Conservation (phyloP, 169 alveolate species). For the Babesia bovis region DNA sequence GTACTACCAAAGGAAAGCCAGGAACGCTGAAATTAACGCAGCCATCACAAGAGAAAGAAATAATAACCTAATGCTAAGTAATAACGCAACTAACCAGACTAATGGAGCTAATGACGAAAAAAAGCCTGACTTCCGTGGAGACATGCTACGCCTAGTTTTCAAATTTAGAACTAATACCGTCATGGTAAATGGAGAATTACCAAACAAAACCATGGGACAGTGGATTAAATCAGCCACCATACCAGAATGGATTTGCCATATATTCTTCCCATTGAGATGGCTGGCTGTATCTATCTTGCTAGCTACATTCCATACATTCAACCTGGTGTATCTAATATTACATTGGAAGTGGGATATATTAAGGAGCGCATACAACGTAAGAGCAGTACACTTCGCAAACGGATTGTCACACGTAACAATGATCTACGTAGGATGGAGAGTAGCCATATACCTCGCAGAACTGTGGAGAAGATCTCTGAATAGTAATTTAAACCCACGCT, state of each 20-base stretch:
- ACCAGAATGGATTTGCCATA: not conserved
- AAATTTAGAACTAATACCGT: slow-evolving; percentile 1
- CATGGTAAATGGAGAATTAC: slow-evolving; percentile 3
- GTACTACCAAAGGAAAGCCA: not conserved
- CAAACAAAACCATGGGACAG: not conserved
- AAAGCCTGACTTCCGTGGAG: not conserved
- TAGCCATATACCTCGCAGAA: not conserved
- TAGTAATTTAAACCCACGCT: not conserved
- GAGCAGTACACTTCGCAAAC: not conserved
- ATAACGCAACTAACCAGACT: no score
- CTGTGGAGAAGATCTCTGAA: not conserved
- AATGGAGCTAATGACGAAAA: not conserved
- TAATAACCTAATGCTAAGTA: no score
- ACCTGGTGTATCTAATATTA: not conserved
- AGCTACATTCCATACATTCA: not conserved
- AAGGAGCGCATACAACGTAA: not conserved
- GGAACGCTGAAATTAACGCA: not conserved
- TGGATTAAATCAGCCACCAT: slow-evolving; percentile 1
- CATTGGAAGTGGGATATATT: not conserved
- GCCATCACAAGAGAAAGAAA: not conserved
- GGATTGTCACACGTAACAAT: slow-evolving; percentile 1
- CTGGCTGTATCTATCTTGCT: not conserved
- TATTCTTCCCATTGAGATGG: slow-evolving; percentile 1
- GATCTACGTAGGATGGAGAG: slow-evolving; percentile 2
- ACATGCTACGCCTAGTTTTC: not conserved